These are phyloP conservation scores for Cordyceps cicadae DNA, from an alignment of 2,329 filamentous ascomycete species.

Conservation along the genomic window DNA sequence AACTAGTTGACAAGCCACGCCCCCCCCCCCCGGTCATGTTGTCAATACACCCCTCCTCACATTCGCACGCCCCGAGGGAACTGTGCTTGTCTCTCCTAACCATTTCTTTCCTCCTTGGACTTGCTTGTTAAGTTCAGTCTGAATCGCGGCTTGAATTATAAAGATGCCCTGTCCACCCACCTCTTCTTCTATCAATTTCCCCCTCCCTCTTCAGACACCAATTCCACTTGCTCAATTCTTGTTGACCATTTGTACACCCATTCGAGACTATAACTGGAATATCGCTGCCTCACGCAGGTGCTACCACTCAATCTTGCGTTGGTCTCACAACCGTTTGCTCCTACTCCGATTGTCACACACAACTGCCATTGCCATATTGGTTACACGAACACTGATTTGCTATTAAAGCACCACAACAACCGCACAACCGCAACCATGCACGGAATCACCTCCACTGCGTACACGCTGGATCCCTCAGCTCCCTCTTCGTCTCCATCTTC, in stretches of 20 bases:
- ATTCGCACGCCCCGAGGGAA: not conserved
- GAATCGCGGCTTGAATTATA: constrained; percentile 9
- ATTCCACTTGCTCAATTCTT: not conserved
- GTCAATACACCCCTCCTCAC: not conserved
- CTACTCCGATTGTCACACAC: not conserved
- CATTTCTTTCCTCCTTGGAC: constrained; percentile 1
- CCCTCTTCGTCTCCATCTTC: constrained; percentile 7
- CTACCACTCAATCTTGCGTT: not conserved
- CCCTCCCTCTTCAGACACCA: not conserved
- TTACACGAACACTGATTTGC: not conserved
- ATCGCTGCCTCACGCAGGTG: constrained; percentile 3
- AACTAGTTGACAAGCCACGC: not conserved
- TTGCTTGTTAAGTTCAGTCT: not conserved
- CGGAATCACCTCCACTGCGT: not conserved
- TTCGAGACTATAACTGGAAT: not conserved
- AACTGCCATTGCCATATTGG: not conserved
- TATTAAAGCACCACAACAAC: not conserved
- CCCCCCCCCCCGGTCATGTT: not conserved
- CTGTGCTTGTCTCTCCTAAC: not conserved
- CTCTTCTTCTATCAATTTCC: not conserved
- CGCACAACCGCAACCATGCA: not conserved
- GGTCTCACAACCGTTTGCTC: not conserved
- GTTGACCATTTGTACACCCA: not conserved
- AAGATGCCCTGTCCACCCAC: constrained; percentile 6
- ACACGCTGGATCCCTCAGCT: not conserved